These are phyloP conservation scores for Orbilia blumenaviensis DNA, from an alignment of 2,329 filamentous ascomycete genomes.

Conservation along the genomic window DNA sequence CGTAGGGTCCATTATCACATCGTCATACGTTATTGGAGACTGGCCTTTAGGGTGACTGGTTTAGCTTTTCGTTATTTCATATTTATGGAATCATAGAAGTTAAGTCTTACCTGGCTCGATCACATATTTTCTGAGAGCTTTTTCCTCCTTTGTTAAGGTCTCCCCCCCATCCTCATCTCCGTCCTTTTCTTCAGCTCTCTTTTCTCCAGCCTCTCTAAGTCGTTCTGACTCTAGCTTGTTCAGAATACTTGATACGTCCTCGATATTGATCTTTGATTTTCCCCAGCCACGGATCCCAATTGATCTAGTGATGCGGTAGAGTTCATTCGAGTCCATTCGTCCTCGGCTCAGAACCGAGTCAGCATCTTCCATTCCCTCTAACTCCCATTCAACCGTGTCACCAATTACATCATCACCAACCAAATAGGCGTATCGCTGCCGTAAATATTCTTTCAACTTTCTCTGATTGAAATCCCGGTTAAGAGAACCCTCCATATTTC, in stretches of 20 bases:
- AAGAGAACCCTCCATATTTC: background rate
- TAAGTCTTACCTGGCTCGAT: background rate
- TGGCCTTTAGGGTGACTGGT: background rate
- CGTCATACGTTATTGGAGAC: background rate
- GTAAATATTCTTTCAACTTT: background rate
- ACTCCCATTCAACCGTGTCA: background rate
- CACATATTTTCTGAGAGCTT: background rate
- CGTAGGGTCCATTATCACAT: constrained; percentile 9
- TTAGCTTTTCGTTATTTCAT: background rate
- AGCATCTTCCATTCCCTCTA: background rate
- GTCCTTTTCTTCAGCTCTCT: background rate
- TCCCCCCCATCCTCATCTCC: too few species aligned
- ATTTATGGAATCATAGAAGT: background rate
- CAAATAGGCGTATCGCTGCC: background rate
- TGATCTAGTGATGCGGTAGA: background rate
- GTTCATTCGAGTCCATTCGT: background rate
- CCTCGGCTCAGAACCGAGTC: background rate
- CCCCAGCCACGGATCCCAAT: background rate
- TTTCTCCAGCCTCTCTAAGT: background rate
- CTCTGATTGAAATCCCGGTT: background rate
- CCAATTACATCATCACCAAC: background rate
- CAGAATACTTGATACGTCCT: background rate
- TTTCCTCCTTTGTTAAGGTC: background rate
- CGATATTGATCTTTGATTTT: background rate
- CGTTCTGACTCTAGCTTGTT: background rate